Evolutionary conservation across 2,329 filamentous ascomycete species (phyloP).

Genomic region (Hymenoscyphus albidus): DNA sequence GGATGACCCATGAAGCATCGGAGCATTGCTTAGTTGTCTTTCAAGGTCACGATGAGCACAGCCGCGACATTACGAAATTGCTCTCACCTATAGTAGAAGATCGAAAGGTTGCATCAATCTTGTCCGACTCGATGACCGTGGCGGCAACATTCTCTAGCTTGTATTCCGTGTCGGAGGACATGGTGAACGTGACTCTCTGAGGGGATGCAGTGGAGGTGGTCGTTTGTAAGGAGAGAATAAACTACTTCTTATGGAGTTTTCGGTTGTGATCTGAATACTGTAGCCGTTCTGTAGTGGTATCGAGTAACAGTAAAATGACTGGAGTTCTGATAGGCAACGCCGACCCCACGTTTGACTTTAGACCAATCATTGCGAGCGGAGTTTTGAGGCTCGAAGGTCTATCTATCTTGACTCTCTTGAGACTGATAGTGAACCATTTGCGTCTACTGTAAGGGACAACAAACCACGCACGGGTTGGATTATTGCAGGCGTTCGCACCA

Average conservation of each 20-base stretch:
- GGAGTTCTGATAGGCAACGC: slow-evolving; percentile 11
- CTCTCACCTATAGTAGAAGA: slow-evolving; percentile 58
- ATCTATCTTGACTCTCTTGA: too few relatives aligned
- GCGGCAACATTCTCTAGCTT: slow-evolving; percentile 52
- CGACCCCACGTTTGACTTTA: slow-evolving; percentile 21
- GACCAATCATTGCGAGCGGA: background rate
- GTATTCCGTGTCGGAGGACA: slow-evolving; percentile 46
- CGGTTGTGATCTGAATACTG: background rate
- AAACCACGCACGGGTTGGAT: too few relatives aligned
- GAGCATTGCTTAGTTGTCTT: background rate
- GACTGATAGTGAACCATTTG: too few relatives aligned
- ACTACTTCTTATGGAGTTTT: background rate
- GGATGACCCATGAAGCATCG: slow-evolving; percentile 5
- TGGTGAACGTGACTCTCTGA: slow-evolving; percentile 10
- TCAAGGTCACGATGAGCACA: background rate
- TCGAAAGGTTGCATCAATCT: slow-evolving; percentile 59
- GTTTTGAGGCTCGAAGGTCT: background rate
- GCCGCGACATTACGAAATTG: background rate
- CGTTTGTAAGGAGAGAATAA: background rate
- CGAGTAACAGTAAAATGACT: slow-evolving; percentile 16
- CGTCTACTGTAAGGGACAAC: too few relatives aligned
- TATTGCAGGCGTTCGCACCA: too few relatives aligned
- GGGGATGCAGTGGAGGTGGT: background rate
- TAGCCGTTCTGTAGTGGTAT: slow-evolving; percentile 23
- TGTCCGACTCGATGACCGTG: slow-evolving; percentile 46